phyloP scores from a whole-genome alignment of 1,284 basidiomycete genomes.

The Earliella scabrosa region DNA sequence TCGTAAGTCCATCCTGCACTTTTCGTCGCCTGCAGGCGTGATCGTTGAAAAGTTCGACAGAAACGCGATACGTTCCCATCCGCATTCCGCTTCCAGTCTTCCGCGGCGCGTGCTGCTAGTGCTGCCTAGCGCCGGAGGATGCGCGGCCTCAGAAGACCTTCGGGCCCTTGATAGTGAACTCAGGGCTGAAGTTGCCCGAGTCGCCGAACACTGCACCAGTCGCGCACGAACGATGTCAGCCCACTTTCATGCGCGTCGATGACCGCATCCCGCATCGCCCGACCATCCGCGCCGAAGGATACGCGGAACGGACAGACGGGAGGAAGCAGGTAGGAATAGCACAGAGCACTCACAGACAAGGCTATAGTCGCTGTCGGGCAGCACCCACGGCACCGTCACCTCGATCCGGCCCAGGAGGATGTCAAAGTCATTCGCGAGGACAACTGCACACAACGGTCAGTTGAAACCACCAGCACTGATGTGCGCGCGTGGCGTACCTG shows the following conservation, averaged over 20 bases:
- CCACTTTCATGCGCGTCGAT: too few species aligned
- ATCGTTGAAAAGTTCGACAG: too few species aligned
- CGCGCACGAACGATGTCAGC: not conserved
- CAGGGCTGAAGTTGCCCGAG: slow-evolving; percentile 27
- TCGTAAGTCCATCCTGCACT: too few species aligned
- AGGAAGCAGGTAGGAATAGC: too few species aligned
- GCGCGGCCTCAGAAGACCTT: not conserved
- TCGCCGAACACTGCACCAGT: slow-evolving; percentile 28
- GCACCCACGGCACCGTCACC: slow-evolving; percentile 15
- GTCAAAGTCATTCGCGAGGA: slow-evolving; percentile 11
- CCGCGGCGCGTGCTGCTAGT: too few species aligned
- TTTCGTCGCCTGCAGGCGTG: too few species aligned
- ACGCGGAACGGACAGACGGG: too few species aligned
- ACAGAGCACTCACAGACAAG: slow-evolving; percentile 8
- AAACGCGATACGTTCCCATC: too few species aligned
- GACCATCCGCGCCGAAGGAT: too few species aligned
- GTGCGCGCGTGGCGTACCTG: slow-evolving; percentile 18
- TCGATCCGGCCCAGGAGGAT: slow-evolving; percentile 12
- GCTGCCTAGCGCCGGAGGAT: too few species aligned
- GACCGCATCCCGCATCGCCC: too few species aligned
- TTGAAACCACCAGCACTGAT: not conserved
- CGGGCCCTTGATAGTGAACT: slow-evolving; percentile 22
- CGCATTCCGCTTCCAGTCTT: too few species aligned
- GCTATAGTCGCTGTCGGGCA: slow-evolving; percentile 12
- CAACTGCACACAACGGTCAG: slow-evolving; percentile 2